phyloP scores from a whole-genome alignment of 257 asterid genomes.

The Nicotiana sylvestris region DNA sequence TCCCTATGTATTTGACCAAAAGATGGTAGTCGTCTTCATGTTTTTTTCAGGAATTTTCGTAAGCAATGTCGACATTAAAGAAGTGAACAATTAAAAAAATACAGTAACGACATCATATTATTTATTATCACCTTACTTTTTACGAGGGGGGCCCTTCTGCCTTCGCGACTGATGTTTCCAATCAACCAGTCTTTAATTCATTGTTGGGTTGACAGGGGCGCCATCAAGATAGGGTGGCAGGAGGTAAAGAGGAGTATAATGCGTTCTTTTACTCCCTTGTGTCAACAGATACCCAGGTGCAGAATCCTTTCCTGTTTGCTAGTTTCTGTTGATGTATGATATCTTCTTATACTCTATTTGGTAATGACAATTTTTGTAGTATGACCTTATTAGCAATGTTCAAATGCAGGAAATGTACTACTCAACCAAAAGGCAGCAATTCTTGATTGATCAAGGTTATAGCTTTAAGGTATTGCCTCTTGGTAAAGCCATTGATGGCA shows the following conservation, averaged over 20 bases:
- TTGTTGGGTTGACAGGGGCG: constrained; percentile 51
- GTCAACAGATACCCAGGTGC: constrained; percentile 93
- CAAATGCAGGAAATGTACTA: constrained; percentile 86
- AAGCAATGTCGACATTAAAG: too few species aligned
- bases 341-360: background rate
- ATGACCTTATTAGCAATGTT: background rate
- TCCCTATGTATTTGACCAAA: background rate
- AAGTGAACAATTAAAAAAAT: too few species aligned
- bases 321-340: constrained; percentile 4
- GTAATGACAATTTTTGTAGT: background rate
- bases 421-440: constrained; percentile 96
- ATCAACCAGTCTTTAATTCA: background rate
- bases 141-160: too few species aligned
- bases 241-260: constrained; percentile 98
- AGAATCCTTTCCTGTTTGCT: background rate
- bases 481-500: background rate
- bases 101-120: too few species aligned
- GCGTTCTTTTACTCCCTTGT: constrained; percentile 98
- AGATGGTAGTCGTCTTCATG: background rate
- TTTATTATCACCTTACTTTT: too few species aligned
- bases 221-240: constrained; percentile 89
- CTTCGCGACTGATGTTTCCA: background rate
- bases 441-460: constrained; percentile 96
- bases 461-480: constrained; percentile 69
- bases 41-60: too few species aligned